Base-by-base conservation (phyloP, 2,329 filamentous ascomycete genomes). In the Pseudocercospora vitis region DNA sequence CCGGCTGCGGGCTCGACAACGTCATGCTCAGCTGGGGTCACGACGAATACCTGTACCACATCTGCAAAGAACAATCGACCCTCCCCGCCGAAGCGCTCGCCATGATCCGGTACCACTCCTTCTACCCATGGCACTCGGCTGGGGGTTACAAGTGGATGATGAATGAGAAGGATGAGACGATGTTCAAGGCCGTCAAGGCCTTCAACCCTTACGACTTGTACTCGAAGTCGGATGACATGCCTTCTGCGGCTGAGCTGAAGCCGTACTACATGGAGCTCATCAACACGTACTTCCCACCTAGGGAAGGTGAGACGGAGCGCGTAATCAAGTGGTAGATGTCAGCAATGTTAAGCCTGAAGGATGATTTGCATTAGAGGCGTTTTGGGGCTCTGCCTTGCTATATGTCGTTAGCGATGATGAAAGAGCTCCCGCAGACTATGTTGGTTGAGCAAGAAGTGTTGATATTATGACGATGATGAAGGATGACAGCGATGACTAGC, bases 151-250 rank as follows among this genome's bases (percentile, higher is more conserved):
- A 74, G 56, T 83, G 89, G 73, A 81, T 95, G 71, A 95, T 95
- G 90, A 81, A 86, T 70, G 84, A 87, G 56, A 86, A 91, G 68
- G 91, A 96, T 65, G 75, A 86, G 71, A 79, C 81, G 65, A 91
- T 95, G 85, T 75, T 95, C 63, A 82, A 83, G 67, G 89, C 89
- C 7, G 90, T 95, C 46, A 81, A 83, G 71, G 89, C 88, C 0
- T 95, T 96, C 74, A 95, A 95, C 70, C 89, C 90, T 0, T 96
- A 95, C 65, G 91, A 95, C 69, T 69, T 95, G 48, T 95, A 95
- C 76, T 92, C 87, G 76, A 95, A 95, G 84, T 91, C 85, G 63
- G 90, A 95, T 65, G 88, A 83, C 19, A 79, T 90, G 18, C 90
- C 89, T 1, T 85, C 82, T 53, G 81, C 86, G 0, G 86, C 90